Base-by-base conservation (phyloP, 2,329 filamentous ascomycete genomes). In the Aspergillus arachidicola region DNA sequence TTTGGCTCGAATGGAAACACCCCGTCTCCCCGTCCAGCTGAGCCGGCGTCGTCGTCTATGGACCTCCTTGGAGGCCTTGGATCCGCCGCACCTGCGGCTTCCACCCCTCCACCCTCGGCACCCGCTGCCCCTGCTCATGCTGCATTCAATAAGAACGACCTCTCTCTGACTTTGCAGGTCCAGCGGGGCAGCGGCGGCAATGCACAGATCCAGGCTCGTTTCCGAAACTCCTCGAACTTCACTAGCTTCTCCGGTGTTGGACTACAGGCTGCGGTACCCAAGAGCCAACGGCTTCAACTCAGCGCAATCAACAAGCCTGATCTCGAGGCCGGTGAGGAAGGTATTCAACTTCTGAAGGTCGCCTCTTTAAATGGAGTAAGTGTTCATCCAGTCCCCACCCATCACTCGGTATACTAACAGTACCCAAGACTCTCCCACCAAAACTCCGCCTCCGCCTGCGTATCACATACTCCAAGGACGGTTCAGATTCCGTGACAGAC, bases 261-360 rank as follows among this genome's bases (percentile, higher is more conserved):
- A 30, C 78, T 99, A 68, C 95, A 99, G 78, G 95, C 94, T 50
- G 95, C 95, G 0, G 95, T 99, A 59, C 95, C 95, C 10, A 99
- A 98, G 81, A 93, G 91, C 51, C 95, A 99, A 80, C 97, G 95
- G 77, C 81, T 99, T 72, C 93, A 97, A 76, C 82, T 99, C 68
- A 90, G 96, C 76, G 92, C 90, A 63, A 97, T 99, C 69, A 96
- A 92, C 69, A 92, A 87, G 68, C 82, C 89, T 5, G 92, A 96
- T 36, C 76, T 99, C 50, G 87, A 83, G 14, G 87, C 89, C 7
- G 92, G 92, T 16, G 87, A 90, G 48, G 93, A 97, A 75, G 94
- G 93, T 19, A 93, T 90, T 64, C 95, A 98, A 80, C 85, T 89
- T 72, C 96, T 99, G 92, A 91, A 92, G 74, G 88, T 99, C 64